Percentiles rank a stretch among this genome's conserved stretches.
Evolutionary conservation across 495 filamentous ascomycete genomes (phyloP).

Genomic region (Parachaetomium inaequale): DNA sequence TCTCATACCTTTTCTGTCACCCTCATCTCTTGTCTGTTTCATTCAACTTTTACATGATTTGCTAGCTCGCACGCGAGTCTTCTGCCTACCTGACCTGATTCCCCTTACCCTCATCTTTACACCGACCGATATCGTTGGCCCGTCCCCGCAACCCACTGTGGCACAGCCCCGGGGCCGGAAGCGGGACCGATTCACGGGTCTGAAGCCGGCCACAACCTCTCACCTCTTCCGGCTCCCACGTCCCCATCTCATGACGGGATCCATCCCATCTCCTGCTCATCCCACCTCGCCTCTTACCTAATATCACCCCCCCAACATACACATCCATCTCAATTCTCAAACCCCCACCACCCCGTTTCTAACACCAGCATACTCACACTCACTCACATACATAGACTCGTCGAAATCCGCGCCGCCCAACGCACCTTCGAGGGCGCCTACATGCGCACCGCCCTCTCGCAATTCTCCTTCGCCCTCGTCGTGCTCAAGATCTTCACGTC

Average conservation of each 20-base stretch:
- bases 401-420: slow-evolving; percentile 91
- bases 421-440: slow-evolving; percentile 97
- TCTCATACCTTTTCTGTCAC: too few species aligned
- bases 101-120: too few species aligned
- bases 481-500: slow-evolving; percentile 94
- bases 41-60: too few species aligned
- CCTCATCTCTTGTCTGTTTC: too few species aligned
- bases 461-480: slow-evolving; percentile 92
- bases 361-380: neutral
- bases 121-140: too few species aligned
- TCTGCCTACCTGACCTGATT: too few species aligned
- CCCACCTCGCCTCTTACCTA: neutral
- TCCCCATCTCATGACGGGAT: neutral
- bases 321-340: neutral
- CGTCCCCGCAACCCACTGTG: too few species aligned
- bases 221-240: too few species aligned
- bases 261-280: neutral
- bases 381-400: slow-evolving; percentile 51
- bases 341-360: neutral
- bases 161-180: neutral
- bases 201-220: neutral
- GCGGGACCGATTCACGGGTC: too few species aligned
- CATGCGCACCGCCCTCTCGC: slow-evolving; percentile 85
- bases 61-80: too few species aligned
- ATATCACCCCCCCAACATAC: neutral